These are phyloP conservation scores for Periconia digitata DNA, from an alignment of 2,329 filamentous ascomycete genomes.

Conservation along the genomic window DNA sequence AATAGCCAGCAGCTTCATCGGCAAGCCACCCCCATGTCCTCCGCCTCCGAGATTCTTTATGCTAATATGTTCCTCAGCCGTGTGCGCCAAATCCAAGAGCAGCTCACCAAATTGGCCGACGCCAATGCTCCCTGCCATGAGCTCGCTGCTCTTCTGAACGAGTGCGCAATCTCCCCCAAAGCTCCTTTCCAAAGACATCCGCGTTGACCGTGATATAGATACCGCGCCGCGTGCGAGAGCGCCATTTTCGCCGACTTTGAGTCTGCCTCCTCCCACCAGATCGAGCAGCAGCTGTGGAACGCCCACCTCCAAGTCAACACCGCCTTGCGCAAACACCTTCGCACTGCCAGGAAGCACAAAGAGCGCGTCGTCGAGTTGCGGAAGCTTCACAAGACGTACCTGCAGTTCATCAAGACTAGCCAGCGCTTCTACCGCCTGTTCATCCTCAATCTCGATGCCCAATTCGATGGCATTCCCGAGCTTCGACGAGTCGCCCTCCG, in stretches of 20 bases:
- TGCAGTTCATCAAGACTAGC: slow-evolving; percentile 81
- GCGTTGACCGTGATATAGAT: slow-evolving; percentile 49
- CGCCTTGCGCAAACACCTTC: slow-evolving; percentile 75
- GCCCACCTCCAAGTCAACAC: slow-evolving; percentile 76
- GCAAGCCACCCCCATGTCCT: slow-evolving; percentile 39
- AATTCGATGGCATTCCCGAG: slow-evolving; percentile 59
- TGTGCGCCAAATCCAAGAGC: slow-evolving; percentile 52
- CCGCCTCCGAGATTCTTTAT: neutral
- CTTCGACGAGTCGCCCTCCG: slow-evolving; percentile 58
- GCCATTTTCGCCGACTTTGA: slow-evolving; percentile 73
- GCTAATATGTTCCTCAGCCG: slow-evolving; percentile 36
- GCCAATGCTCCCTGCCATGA: slow-evolving; percentile 53
- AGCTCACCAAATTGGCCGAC: slow-evolving; percentile 53
- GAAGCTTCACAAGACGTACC: slow-evolving; percentile 79
- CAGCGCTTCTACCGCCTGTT: slow-evolving; percentile 88
- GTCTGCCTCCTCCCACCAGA: slow-evolving; percentile 62
- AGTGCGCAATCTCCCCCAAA: slow-evolving; percentile 30
- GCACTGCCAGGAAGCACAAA: slow-evolving; percentile 50
- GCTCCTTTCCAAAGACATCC: neutral
- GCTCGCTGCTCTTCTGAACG: slow-evolving; percentile 48
- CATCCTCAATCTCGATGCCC: slow-evolving; percentile 71
- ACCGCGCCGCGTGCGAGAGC: slow-evolving; percentile 71
- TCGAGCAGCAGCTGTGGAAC: slow-evolving; percentile 76
- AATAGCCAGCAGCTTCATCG: slow-evolving; percentile 55
- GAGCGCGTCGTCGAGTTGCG: slow-evolving; percentile 65